phyloP scores from a whole-genome alignment of 768 basidiomycete genomes.

The Leccinum broughii region DNA sequence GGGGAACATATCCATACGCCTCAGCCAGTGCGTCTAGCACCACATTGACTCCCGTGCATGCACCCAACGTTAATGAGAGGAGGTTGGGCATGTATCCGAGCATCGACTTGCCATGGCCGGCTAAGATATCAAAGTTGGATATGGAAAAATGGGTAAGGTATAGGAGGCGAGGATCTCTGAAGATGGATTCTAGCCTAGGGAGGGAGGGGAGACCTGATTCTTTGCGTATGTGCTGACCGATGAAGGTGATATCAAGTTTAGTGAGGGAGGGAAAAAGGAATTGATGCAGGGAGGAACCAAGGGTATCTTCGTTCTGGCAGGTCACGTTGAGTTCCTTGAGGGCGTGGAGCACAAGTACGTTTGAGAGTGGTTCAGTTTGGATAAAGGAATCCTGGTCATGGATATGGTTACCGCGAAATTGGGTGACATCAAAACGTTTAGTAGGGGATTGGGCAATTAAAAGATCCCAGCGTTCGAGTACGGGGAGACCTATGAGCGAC shows the following conservation, averaged over 20 bases:
- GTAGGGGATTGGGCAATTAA: slow-evolving; percentile 38
- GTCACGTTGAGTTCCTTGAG: slow-evolving; percentile 47
- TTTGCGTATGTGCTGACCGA: slow-evolving; percentile 30
- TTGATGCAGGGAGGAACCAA: slow-evolving; percentile 41
- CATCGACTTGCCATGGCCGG: slow-evolving; percentile 41
- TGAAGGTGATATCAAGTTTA: slow-evolving; percentile 45
- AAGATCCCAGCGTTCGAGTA: slow-evolving; percentile 45
- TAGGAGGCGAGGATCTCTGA: slow-evolving; percentile 56
- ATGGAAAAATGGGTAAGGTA: slow-evolving; percentile 52
- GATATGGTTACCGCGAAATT: slow-evolving; percentile 33
- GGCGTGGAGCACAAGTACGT: slow-evolving; percentile 25
- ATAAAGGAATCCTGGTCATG: slow-evolving; percentile 33
- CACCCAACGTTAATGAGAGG: slow-evolving; percentile 46
- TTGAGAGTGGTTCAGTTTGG: slow-evolving; percentile 28
- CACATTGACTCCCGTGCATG: slow-evolving; percentile 42
- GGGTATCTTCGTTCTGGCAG: slow-evolving; percentile 41
- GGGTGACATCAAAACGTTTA: slow-evolving; percentile 29
- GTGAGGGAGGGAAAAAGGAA: slow-evolving; percentile 46
- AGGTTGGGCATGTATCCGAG: slow-evolving; percentile 55
- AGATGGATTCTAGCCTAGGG: slow-evolving; percentile 51
- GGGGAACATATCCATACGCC: slow-evolving; percentile 29
- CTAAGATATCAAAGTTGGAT: slow-evolving; percentile 44
- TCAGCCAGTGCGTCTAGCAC: slow-evolving; percentile 45
- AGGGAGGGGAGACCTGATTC: slow-evolving; percentile 34
- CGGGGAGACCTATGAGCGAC: slow-evolving; percentile 41